Conservation (phyloP, 192 early-diverging fungal species). For the Radiomyces spectabilis region DNA sequence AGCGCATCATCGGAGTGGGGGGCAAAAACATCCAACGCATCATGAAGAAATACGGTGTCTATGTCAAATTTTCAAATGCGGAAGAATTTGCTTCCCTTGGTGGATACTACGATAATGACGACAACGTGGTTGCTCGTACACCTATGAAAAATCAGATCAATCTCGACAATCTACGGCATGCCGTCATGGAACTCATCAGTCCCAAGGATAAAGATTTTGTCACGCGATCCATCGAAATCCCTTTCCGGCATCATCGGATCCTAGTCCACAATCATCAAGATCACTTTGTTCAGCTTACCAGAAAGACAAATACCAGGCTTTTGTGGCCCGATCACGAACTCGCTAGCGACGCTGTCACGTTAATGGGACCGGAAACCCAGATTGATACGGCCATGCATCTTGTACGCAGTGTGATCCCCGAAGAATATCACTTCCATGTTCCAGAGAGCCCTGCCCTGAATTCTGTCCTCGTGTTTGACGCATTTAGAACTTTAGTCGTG, state of each 20-base stretch:
- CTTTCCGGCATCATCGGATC: conserved; percentile 50
- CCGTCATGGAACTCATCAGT: conserved; percentile 49
- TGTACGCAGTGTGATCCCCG: conserved; percentile 48
- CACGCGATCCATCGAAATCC: conserved; percentile 41
- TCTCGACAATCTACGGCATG: conserved; percentile 54
- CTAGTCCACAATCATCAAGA: conserved; percentile 15
- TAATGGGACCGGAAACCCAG: conserved; percentile 50
- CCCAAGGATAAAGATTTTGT: conserved; percentile 48
- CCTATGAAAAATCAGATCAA: conserved; percentile 72
- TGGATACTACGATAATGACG: conserved; percentile 74
- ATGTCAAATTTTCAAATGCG: conserved; percentile 82
- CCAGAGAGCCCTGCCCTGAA: conserved; percentile 42
- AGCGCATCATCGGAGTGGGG: conserved; percentile 81
- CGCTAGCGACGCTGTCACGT: conserved; percentile 46
- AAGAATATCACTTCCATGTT: conserved; percentile 43
- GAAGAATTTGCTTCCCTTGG: conserved; percentile 73
- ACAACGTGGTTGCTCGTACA: conserved; percentile 80
- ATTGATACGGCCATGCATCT: conserved; percentile 44
- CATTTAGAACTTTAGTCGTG: conserved; percentile 29
- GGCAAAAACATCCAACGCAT: conserved; percentile 86
- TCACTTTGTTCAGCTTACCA: conserved; percentile 43
- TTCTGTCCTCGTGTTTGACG: conserved; percentile 38
- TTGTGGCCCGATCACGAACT: conserved; percentile 58
- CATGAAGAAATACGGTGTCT: conserved; percentile 85
- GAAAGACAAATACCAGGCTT: conserved; percentile 45